A percentile compares a stretch with the other conserved stretches of the same genome.
phyloP scores from a whole-genome alignment of 2,329 filamentous ascomycete species.

The Trichoderma sp. region DNA sequence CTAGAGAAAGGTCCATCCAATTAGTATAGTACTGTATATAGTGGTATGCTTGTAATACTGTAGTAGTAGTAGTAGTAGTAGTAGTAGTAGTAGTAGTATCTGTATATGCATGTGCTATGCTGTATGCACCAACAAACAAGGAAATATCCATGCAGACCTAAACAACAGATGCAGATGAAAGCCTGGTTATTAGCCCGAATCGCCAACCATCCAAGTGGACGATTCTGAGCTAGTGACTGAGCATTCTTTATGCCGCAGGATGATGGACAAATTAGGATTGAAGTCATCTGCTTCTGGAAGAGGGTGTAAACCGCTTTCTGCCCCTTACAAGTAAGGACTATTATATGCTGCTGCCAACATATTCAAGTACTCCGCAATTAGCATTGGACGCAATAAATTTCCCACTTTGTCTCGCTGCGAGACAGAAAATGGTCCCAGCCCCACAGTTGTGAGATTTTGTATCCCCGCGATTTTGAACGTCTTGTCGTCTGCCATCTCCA shows the following conservation, averaged over 20 bases:
- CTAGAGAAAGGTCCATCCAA: not conserved
- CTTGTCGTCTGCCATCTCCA: constrained; percentile 2
- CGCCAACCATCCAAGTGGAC: not conserved
- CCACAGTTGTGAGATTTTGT: constrained; percentile 19
- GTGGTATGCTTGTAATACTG: not conserved
- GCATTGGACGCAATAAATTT: not conserved
- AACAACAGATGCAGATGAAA: not conserved
- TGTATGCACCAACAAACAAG: constrained; percentile 3
- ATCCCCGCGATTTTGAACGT: constrained; percentile 21
- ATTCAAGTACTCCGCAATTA: not conserved
- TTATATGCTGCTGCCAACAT: not conserved
- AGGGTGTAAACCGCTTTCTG: not conserved
- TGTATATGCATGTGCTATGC: not conserved
- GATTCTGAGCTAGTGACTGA: not conserved
- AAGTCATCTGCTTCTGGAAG: not conserved
- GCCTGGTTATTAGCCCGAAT: not conserved
- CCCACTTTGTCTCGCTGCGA: not conserved
- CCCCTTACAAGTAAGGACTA: not conserved
- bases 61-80: not conserved
- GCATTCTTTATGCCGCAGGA: not conserved
- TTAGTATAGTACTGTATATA: not conserved
- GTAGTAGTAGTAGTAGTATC: not conserved
- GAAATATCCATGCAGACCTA: constrained; percentile 9
- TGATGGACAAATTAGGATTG: not conserved
- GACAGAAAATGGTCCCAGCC: constrained; percentile 2